Evolutionary conservation across 768 basidiomycete genomes (phyloP), one percentile per base, ranked within the genome.

Genomic region (Boletus reticuloceps): DNA sequence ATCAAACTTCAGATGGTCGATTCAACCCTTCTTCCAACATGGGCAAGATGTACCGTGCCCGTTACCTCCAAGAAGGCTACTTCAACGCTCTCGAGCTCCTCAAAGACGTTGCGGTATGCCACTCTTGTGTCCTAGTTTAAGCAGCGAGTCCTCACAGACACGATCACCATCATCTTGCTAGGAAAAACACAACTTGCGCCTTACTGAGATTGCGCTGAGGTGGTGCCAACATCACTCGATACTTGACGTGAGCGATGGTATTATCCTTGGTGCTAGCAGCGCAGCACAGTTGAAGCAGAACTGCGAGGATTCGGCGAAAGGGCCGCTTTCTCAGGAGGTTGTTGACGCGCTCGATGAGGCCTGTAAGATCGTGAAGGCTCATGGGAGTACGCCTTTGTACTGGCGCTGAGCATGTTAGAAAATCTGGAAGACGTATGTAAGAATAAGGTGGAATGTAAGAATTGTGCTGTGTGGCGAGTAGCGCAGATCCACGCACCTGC

Each of bases 151-250:
- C 38, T 39, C 1, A 39, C 6, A 14, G 16, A 46, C 13, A 20
- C 11, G n/a, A 9, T 17, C 16, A 14, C 14, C 4, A 1, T 40
- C 7, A 14, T 37, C 27, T 14, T 40, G 27, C 22, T 36, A 61
- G 60, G 52, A 75, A 36, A 78, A 75, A 47, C 71, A 83, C 55
- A 58, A 68, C 41, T 64, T 86, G 5, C 75, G 77, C 0, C 68
- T 83, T 53, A 73, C 77, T 4, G 82, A 85, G 67, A 74, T 83
- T 5, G 81, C 83, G 1, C 69, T 84, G 45, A 74, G 84, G n/a
- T 86, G 84, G 84, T 72, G 79, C 48, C 79, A 83, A 50, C 78
- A 85, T 54, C 84, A 86, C 56, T 81, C 79, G 7, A 53, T 71
- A 3, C 62, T 85, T 47, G 74, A 60, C 32, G 68, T 69, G 1